phyloP scores from a whole-genome alignment of 768 basidiomycete species.

The Auricularia sp. region DNA sequence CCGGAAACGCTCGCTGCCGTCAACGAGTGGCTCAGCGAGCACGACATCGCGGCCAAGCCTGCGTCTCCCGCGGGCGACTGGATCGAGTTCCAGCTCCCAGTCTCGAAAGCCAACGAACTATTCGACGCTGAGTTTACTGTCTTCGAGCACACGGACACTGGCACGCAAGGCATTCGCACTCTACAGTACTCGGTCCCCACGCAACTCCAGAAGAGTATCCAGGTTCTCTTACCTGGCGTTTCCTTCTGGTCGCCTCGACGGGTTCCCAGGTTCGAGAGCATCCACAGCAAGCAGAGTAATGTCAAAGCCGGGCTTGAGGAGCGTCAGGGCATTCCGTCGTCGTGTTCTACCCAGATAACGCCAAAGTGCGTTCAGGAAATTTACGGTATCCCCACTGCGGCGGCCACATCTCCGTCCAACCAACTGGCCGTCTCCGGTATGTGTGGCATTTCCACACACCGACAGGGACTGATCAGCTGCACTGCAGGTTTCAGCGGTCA shows the following conservation, averaged over 20 bases:
- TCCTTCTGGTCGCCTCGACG: too few species aligned
- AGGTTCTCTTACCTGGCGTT: too few species aligned
- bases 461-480: too few species aligned
- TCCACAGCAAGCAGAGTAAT: too few species aligned
- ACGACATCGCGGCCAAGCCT: slow-evolving; percentile 16
- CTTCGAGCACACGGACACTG: slow-evolving; percentile 15
- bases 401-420: slow-evolving; percentile 20
- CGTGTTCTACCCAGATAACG: too few species aligned
- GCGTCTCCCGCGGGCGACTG: slow-evolving; percentile 20
- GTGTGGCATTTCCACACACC: too few species aligned
- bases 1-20: slow-evolving; percentile 16
- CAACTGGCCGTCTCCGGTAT: slow-evolving; percentile 18
- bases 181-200: slow-evolving; percentile 18
- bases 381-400: slow-evolving; percentile 5
- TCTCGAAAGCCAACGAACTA: slow-evolving; percentile 18
- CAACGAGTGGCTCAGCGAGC: slow-evolving; percentile 14
- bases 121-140: slow-evolving; percentile 19
- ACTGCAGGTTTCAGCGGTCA: neutral
- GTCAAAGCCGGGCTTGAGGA: too few species aligned
- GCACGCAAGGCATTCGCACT: slow-evolving; percentile 15
- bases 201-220: too few species aligned
- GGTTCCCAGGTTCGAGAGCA: too few species aligned
- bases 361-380: too few species aligned
- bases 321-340: too few species aligned
- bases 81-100: slow-evolving; percentile 18